Percentiles rank a stretch among this genome's conserved stretches.
Conservation (phyloP, 371 early-diverging fungal genomes). For the Thermomucor indicae-seudaticae region DNA sequence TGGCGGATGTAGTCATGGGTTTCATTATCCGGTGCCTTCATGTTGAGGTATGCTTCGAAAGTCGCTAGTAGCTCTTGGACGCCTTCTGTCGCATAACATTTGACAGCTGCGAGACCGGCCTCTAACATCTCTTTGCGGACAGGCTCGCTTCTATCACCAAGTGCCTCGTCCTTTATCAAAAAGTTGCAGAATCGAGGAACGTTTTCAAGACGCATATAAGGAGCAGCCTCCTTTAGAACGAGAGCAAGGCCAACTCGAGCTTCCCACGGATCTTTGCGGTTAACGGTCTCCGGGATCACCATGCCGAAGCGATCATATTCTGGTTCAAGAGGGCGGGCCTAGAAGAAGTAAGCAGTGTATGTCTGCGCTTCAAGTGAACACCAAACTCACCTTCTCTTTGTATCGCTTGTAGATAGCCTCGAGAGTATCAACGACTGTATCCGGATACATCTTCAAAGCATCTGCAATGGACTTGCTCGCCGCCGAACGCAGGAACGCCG, state of each 20-base stretch:
- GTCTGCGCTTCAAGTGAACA: too few species aligned
- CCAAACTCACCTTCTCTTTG: constrained; percentile 29
- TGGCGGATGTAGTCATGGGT: constrained; percentile 83
- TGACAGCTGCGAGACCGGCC: constrained; percentile 79
- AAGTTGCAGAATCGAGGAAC: constrained; percentile 67
- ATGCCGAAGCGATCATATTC: constrained; percentile 91
- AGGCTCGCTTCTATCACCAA: constrained; percentile 79
- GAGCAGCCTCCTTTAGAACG: constrained; percentile 69
- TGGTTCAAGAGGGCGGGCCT: constrained; percentile 77
- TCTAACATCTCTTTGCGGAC: constrained; percentile 87
- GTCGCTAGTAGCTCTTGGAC: constrained; percentile 65
- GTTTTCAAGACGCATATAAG: constrained; percentile 52
- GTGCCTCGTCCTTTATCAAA: constrained; percentile 75
- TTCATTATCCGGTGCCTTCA: constrained; percentile 54
- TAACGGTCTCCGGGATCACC: constrained; percentile 79
- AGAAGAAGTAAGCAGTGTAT: constrained; percentile 5
- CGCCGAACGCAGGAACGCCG: constrained; percentile 60
- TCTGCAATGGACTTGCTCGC: constrained; percentile 72
- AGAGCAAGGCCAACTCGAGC: constrained; percentile 80
- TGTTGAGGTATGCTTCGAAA: constrained; percentile 76
- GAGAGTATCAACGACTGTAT: constrained; percentile 44
- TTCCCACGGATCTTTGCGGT: constrained; percentile 78
- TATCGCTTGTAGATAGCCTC: constrained; percentile 51
- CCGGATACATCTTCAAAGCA: constrained; percentile 52
- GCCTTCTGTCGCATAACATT: constrained; percentile 65